These are phyloP conservation scores for Arbutus unedo DNA, from an alignment of 148 eudicot genomes.

Conservation along the genomic window DNA sequence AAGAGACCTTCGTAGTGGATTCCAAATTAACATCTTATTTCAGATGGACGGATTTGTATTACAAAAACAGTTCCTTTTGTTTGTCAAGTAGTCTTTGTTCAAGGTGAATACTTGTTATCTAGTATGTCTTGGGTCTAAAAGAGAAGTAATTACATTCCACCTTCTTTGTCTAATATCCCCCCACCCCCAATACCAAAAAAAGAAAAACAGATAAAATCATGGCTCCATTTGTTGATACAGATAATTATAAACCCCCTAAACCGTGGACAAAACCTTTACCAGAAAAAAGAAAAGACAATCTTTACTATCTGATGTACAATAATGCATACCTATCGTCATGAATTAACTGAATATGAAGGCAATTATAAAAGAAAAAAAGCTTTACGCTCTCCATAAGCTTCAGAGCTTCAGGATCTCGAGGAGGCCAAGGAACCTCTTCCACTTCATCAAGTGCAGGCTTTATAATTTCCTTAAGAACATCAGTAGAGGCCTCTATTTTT, in stretches of 20 bases:
- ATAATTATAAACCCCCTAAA: neutral
- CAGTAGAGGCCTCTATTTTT: constrained; percentile 87
- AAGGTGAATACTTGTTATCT: neutral
- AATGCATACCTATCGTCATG: neutral
- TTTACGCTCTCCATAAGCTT: constrained; percentile 70
- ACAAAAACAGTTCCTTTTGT: neutral
- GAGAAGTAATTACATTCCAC: neutral
- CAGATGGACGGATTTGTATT: neutral
- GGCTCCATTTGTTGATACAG: neutral
- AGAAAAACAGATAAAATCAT: neutral
- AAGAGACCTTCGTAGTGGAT: neutral
- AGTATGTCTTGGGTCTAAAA: neutral
- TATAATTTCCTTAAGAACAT: constrained; percentile 82
- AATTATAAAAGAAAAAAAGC: neutral
- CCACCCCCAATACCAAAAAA: no score
- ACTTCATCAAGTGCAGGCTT: constrained; percentile 67
- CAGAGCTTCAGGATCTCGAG: constrained; percentile 75
- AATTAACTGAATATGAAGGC: neutral
- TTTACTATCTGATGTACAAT: neutral
- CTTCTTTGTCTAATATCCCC: neutral
- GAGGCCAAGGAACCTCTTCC: constrained; percentile 89
- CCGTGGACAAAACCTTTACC: neutral
- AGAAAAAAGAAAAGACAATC: neutral
- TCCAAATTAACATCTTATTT: neutral
- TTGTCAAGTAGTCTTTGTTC: neutral